phyloP scores from a whole-genome alignment of 1,139 yeast species.

The Candida sanyaensis region DNA sequence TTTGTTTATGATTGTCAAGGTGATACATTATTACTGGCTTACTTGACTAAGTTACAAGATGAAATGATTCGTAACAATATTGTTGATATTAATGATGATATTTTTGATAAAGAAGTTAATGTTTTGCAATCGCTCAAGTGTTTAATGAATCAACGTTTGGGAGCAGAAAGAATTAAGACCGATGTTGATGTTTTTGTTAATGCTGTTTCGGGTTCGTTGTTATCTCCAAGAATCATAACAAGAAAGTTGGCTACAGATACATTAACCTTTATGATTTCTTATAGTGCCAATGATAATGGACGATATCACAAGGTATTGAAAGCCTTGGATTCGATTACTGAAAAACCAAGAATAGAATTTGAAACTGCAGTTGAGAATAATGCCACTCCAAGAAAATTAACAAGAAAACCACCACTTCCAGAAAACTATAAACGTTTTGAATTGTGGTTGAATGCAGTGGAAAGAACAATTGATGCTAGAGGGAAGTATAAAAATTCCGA shows the following conservation, averaged over 20 bases:
- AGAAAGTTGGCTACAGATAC: constrained; percentile 83
- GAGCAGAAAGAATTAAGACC: constrained; percentile 44
- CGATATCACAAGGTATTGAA: constrained; percentile 65
- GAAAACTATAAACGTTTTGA: constrained; percentile 63
- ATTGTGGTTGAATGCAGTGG: constrained; percentile 80
- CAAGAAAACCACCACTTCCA: constrained; percentile 43
- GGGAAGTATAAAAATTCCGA: constrained; percentile 83
- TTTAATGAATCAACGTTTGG: constrained; percentile 50
- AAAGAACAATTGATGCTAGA: constrained; percentile 77
- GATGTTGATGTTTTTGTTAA: constrained; percentile 43
- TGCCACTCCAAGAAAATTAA: constrained; percentile 19
- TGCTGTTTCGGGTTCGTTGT: constrained; percentile 47
- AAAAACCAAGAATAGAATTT: constrained; percentile 60
- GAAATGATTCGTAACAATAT: constrained; percentile 34
- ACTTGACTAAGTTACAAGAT: constrained; percentile 41
- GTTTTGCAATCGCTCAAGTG: constrained; percentile 49
- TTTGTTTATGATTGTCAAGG: constrained; percentile 83
- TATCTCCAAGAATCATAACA: constrained; percentile 68
- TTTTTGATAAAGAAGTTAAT: constrained; percentile 50
- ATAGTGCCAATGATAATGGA: constrained; percentile 34
- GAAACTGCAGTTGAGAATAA: constrained; percentile 16
- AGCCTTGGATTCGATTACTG: constrained; percentile 64
- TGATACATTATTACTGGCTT: constrained; percentile 68
- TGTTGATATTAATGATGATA: constrained; percentile 43
- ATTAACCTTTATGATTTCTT: constrained; percentile 50